Evolutionary conservation across 345 rosid genomes (phyloP).

Genomic region (Sonneratia caseolaris): DNA sequence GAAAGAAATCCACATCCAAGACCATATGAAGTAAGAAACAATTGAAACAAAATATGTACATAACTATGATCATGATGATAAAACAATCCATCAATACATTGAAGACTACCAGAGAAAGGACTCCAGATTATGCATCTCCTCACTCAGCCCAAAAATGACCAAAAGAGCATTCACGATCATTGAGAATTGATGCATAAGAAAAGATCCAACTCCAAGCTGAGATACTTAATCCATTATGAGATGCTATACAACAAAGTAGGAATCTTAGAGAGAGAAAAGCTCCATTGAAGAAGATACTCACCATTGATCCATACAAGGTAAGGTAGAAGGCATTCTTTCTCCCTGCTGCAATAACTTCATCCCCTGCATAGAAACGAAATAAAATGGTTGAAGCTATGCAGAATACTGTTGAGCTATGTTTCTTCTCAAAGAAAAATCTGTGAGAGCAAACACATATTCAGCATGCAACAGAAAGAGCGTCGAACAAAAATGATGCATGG

Average conservation of each 20-base stretch:
- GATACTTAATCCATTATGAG: constrained; percentile 15
- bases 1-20: neutral
- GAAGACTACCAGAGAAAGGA: constrained; percentile 2
- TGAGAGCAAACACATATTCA: neutral
- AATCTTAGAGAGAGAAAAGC: neutral
- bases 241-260: constrained; percentile 2
- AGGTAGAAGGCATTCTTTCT: constrained; percentile 55
- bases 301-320: constrained; percentile 59
- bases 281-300: constrained; percentile 23
- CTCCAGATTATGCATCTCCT: constrained; percentile 88
- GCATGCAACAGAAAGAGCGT: neutral
- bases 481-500: neutral
- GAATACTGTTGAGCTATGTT: neutral
- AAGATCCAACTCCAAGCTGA: constrained; percentile 85
- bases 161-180: constrained; percentile 66
- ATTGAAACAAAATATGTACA: neutral
- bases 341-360: constrained; percentile 68
- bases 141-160: constrained; percentile 66
- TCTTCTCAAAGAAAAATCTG: neutral
- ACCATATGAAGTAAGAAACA: neutral
- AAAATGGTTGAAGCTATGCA: neutral
- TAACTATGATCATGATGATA: neutral
- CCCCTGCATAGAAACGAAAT: constrained; percentile 29
- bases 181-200: constrained; percentile 69
- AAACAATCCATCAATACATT: neutral